These are phyloP conservation scores for Discostella stelligeroides DNA, from an alignment of 108 stramenopile genomes.

Conservation along the genomic window DNA sequence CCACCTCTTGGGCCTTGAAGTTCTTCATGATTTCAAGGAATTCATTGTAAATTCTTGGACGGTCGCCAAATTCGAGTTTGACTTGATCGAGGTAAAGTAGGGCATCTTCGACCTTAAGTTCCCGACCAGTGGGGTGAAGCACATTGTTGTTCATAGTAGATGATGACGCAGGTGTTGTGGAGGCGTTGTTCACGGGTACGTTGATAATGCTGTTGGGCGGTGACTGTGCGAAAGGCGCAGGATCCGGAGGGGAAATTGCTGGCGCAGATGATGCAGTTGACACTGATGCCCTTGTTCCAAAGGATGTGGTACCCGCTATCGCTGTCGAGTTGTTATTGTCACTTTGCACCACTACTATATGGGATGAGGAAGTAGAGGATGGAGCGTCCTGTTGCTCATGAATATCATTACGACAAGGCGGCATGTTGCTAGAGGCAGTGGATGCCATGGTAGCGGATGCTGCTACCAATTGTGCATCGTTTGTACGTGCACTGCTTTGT, in stretches of 20 bases:
- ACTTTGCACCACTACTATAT: neutral
- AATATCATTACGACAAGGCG: too few relatives aligned
- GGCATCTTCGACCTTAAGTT: conserved; percentile 91
- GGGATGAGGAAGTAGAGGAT: too few relatives aligned
- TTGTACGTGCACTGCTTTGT: neutral
- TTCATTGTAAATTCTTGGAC: conserved; percentile 99
- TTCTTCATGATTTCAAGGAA: conserved; percentile 99
- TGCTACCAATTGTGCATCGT: neutral
- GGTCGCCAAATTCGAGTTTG: conserved; percentile 91
- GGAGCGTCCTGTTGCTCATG: too few relatives aligned
- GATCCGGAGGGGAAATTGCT: neutral
- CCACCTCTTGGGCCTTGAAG: conserved; percentile 94
- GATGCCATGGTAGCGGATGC: conserved; percentile 6
- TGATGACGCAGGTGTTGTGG: neutral
- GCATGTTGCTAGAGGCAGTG: too few relatives aligned
- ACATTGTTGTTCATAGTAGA: conserved; percentile 1
- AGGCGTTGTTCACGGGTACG: neutral
- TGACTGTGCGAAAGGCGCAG: neutral
- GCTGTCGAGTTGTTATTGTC: neutral
- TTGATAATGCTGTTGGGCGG: neutral
- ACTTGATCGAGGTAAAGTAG: conserved; percentile 90
- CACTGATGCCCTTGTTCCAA: neutral
- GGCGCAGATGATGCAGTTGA: conserved; percentile 21
- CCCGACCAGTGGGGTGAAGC: conserved; percentile 49
- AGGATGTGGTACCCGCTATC: neutral